A percentile compares a stretch with the other conserved stretches of the same genome.
Conservation (phyloP, 352 stramenopile genomes). For the Thalassiosira pacifica region DNA sequence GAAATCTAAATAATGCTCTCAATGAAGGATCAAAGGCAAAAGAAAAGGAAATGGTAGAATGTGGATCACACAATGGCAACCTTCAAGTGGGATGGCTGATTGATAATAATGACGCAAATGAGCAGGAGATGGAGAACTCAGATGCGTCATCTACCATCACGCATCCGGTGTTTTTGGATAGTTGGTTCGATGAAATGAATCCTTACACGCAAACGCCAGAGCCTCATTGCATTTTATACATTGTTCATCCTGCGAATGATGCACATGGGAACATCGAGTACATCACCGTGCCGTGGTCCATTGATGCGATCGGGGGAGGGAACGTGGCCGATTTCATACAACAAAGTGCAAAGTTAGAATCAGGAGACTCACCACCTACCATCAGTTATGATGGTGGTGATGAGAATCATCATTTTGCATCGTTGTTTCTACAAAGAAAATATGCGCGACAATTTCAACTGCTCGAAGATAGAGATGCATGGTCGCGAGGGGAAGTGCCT, state of each 20-base stretch:
- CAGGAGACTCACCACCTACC: too few species aligned
- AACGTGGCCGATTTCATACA: constrained; percentile 9
- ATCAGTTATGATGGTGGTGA: too few species aligned
- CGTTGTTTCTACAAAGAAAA: constrained; percentile 20
- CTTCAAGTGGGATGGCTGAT: constrained; percentile 51
- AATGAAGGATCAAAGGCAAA: constrained; percentile 3
- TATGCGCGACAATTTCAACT: constrained; percentile 17
- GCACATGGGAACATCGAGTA: background rate
- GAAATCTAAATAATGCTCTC: background rate
- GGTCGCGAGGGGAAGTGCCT: background rate
- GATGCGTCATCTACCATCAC: too few species aligned
- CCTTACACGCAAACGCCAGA: constrained; percentile 8
- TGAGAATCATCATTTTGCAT: too few species aligned
- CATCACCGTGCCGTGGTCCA: constrained; percentile 18
- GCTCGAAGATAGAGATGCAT: background rate
- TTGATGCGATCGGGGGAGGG: background rate
- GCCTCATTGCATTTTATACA: constrained; percentile 46
- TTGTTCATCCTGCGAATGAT: background rate
- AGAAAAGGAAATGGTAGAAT: constrained; percentile 9
- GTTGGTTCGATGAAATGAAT: constrained; percentile 18
- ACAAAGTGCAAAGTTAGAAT: constrained; percentile 11
- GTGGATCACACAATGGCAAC: constrained; percentile 20
- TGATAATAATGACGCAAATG: background rate
- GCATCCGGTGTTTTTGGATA: constrained; percentile 50
- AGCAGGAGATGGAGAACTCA: background rate